Percentiles rank a stretch among this genome's conserved stretches.
These are phyloP conservation scores for Cystobasidium sp. DNA, from an alignment of 1,284 basidiomycete species.

Conservation along the genomic window DNA sequence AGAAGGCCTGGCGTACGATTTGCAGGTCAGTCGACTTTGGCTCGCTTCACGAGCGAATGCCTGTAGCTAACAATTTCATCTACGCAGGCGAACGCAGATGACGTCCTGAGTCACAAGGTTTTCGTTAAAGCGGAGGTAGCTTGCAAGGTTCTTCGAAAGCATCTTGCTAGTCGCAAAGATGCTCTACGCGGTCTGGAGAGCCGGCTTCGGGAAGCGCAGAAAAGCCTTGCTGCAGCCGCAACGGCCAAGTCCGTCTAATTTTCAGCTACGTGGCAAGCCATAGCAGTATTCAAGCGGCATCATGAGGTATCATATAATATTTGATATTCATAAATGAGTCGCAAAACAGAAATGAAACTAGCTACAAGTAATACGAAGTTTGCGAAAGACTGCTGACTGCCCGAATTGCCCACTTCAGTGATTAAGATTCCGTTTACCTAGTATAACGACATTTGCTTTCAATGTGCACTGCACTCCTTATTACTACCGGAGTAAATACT, in stretches of 20 bases:
- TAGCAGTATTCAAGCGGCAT: too few relatives aligned
- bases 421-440: background rate
- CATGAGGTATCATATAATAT: too few relatives aligned
- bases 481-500: background rate
- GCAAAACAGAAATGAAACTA: background rate
- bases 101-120: slow-evolving; percentile 29
- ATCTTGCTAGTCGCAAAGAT: background rate
- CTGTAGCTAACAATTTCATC: background rate
- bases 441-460: background rate
- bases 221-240: background rate
- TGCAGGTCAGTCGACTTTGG: slow-evolving; percentile 26
- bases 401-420: background rate
- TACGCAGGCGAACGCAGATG: slow-evolving; percentile 29
- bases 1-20: slow-evolving; percentile 36
- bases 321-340: too few relatives aligned
- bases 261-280: background rate
- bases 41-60: background rate
- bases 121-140: slow-evolving; percentile 41
- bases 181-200: slow-evolving; percentile 6
- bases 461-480: background rate
- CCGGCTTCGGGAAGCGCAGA: slow-evolving; percentile 1
- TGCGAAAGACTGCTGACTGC: background rate
- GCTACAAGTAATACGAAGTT: background rate
- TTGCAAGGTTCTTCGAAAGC: slow-evolving; percentile 6
- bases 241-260: background rate